phyloP scores from a whole-genome alignment of 1,139 yeast species.

The Blastobotrys illinoisensis region DNA sequence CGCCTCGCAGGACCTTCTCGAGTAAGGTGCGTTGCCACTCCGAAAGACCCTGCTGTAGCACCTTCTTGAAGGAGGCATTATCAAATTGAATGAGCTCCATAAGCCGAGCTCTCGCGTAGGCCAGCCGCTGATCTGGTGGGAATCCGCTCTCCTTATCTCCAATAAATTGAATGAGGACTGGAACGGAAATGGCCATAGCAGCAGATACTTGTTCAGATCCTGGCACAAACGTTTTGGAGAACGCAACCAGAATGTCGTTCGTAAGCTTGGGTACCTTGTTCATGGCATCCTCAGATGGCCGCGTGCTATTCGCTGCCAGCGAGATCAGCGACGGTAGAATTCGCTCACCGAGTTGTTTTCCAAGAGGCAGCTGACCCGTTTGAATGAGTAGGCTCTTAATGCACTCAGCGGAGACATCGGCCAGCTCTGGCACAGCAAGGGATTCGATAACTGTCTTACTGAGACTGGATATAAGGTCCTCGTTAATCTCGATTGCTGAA shows the following conservation, averaged over 20 bases:
- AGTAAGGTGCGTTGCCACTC: constrained; percentile 24
- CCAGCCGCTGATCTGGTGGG: constrained; percentile 27
- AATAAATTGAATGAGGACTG: constrained; percentile 44
- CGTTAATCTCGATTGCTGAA: constrained; percentile 37
- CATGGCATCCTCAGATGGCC: constrained; percentile 17
- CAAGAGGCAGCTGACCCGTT: constrained; percentile 29
- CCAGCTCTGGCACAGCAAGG: constrained; percentile 32
- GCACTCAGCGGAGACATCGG: constrained; percentile 51
- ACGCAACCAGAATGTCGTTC: constrained; percentile 51
- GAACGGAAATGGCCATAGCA: constrained; percentile 44
- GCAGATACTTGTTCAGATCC: constrained; percentile 31
- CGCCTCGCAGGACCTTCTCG: constrained; percentile 22
- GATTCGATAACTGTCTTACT: constrained; percentile 39
- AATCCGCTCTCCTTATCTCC: constrained; percentile 25
- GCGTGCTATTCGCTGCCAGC: constrained; percentile 21
- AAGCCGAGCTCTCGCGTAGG: constrained; percentile 48
- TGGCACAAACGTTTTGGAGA: constrained; percentile 37
- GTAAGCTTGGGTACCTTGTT: constrained; percentile 35
- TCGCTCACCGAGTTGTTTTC: constrained; percentile 28
- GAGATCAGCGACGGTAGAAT: constrained; percentile 40
- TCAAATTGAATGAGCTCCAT: constrained; percentile 46
- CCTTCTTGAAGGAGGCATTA: constrained; percentile 50
- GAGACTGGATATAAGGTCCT: constrained; percentile 34
- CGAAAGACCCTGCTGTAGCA: constrained; percentile 35
- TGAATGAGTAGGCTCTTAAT: constrained; percentile 50